phyloP scores from a whole-genome alignment of 192 early-diverging fungal genomes.

The Coemansia sp. region DNA sequence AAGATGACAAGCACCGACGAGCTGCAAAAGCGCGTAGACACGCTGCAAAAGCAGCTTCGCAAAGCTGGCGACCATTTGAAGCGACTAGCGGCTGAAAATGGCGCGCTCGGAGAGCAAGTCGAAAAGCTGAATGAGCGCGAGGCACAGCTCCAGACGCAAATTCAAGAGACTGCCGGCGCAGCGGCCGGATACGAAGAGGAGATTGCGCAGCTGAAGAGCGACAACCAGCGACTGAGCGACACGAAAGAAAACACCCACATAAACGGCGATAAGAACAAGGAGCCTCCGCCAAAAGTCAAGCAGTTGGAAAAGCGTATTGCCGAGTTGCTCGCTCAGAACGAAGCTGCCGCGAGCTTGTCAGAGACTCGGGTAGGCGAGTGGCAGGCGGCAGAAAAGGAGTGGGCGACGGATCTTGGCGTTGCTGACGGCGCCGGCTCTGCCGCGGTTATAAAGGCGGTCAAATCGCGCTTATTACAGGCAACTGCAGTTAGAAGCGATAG shows the following conservation, averaged over 20 bases:
- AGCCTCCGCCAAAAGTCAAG: background rate
- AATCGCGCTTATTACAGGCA: background rate
- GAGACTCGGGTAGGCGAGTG: conserved; percentile 29
- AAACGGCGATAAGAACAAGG: conserved; percentile 13
- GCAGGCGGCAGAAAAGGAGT: conserved; percentile 36
- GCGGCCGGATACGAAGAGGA: conserved; percentile 11
- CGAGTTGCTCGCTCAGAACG: conserved; percentile 30
- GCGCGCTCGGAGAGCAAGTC: conserved; percentile 42
- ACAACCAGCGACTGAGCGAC: background rate
- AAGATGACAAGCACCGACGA: conserved; percentile 41
- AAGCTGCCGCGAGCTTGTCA: background rate
- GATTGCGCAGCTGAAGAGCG: conserved; percentile 10
- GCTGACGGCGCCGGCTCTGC: background rate
- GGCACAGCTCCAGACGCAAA: conserved; percentile 21
- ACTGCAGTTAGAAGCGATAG: background rate
- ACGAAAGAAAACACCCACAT: conserved; percentile 14
- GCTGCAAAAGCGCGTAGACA: conserved; percentile 50
- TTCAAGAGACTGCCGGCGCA: conserved; percentile 14
- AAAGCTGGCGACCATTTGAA: conserved; percentile 57
- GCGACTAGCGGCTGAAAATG: conserved; percentile 60
- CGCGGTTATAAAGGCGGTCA: conserved; percentile 2
- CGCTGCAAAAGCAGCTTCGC: conserved; percentile 53
- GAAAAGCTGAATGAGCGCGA: conserved; percentile 45
- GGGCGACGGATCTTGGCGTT: conserved; percentile 27
- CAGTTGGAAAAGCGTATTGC: conserved; percentile 23